A percentile compares a stretch with the other conserved stretches of the same genome.
Conservation (phyloP, 2,329 filamentous ascomycete species). For the Hymenoscyphus occultus region DNA sequence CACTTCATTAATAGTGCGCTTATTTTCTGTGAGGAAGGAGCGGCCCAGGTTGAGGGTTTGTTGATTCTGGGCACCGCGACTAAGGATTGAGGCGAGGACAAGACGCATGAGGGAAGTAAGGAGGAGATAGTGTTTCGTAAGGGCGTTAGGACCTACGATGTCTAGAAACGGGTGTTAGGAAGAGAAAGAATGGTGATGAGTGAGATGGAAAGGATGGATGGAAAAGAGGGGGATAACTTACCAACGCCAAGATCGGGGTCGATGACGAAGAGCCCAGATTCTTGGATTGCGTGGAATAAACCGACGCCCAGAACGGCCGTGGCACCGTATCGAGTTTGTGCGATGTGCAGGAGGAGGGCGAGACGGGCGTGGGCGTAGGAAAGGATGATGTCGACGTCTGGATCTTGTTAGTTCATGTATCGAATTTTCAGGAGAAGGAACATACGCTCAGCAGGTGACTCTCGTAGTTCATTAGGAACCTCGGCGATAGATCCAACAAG, state of each 20-base stretch:
- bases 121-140: constrained; percentile 60
- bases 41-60: constrained; percentile 70
- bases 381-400: constrained; percentile 39
- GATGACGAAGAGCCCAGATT: constrained; percentile 80
- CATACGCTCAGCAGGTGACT: constrained; percentile 55
- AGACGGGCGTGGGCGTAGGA: constrained; percentile 67
- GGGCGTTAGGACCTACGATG: constrained; percentile 29
- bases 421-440: constrained; percentile 9
- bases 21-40: constrained; percentile 77
- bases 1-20: constrained; percentile 79
- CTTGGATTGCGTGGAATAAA: constrained; percentile 75
- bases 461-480: constrained; percentile 69
- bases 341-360: constrained; percentile 77
- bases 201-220: constrained; percentile 14
- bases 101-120: constrained; percentile 78
- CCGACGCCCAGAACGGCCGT: constrained; percentile 85
- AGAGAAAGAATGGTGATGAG: too few relatives aligned
- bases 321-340: constrained; percentile 80
- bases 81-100: constrained; percentile 76
- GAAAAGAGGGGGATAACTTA: constrained; percentile 34
- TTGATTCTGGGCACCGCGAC: constrained; percentile 76
- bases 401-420: constrained; percentile 15
- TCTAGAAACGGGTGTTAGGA: constrained; percentile 21
- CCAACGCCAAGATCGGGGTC: constrained; percentile 88
- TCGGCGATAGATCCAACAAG: constrained; percentile 83